phyloP scores from a whole-genome alignment of 108 stramenopile genomes.

The Tribonema minus region DNA sequence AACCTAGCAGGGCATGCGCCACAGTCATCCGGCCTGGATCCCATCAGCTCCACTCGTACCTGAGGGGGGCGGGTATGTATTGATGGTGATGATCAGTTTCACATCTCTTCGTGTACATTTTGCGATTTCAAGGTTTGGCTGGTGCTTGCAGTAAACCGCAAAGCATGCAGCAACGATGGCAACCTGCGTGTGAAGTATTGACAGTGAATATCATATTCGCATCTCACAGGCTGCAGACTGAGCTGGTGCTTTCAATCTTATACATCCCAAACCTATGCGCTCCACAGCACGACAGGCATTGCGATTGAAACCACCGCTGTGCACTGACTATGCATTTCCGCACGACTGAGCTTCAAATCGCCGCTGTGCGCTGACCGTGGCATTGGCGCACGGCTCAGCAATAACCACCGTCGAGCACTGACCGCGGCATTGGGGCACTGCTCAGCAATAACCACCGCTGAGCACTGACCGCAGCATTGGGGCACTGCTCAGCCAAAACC shows the following conservation, averaged over 20 bases:
- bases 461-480: too few relatives aligned
- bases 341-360: too few relatives aligned
- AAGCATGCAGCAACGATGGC: not conserved
- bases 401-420: too few relatives aligned
- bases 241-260: not conserved
- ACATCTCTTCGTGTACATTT: not conserved
- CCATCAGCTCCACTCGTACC: constrained; percentile 17
- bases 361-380: constrained; percentile 26
- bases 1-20: constrained; percentile 51
- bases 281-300: not conserved
- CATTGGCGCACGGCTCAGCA: constrained; percentile 50
- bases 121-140: not conserved
- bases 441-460: too few relatives aligned
- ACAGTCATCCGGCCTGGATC: constrained; percentile 47
- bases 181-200: not conserved
- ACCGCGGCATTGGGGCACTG: too few relatives aligned
- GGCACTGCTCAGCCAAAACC: too few relatives aligned
- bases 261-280: not conserved
- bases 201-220: not conserved
- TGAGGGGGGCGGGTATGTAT: too few relatives aligned
- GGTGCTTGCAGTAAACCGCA: not conserved
- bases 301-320: not conserved
- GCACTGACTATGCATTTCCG: too few relatives aligned
- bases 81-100: too few relatives aligned
- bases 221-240: not conserved